Conservation (phyloP, 495 filamentous ascomycete species). For the Talaromyces borbonicus region DNA sequence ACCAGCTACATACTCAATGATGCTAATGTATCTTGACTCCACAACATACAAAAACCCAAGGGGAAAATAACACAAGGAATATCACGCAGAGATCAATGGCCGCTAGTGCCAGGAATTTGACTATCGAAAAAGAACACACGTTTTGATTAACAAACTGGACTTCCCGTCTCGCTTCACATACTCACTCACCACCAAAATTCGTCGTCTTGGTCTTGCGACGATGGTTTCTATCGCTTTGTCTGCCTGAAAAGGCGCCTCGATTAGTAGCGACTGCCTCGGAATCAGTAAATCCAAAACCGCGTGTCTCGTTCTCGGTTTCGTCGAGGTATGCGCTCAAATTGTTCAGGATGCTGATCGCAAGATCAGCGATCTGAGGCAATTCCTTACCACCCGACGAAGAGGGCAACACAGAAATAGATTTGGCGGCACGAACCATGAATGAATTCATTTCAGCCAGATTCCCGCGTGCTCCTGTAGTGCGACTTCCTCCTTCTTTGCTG, state of each 20-base stretch:
- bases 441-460: neutral
- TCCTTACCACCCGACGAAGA: neutral
- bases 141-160: too few relatives aligned
- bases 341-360: neutral
- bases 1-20: too few relatives aligned
- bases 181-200: too few relatives aligned
- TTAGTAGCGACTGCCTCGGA: neutral
- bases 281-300: neutral
- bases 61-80: too few relatives aligned
- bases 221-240: too few relatives aligned
- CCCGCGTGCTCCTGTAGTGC: neutral
- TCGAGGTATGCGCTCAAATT: neutral
- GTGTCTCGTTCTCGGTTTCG: neutral
- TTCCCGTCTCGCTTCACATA: too few relatives aligned
- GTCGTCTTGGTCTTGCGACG: neutral
- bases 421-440: neutral
- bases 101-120: too few relatives aligned
- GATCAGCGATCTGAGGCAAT: neutral
- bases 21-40: too few relatives aligned
- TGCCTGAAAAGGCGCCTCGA: too few relatives aligned
- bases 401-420: neutral
- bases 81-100: too few relatives aligned
- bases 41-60: too few relatives aligned
- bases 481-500: constrained; percentile 9
- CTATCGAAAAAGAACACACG: too few relatives aligned